Conservation (phyloP, 2,329 filamentous ascomycete species). For the Ophiostoma ulmi region DNA sequence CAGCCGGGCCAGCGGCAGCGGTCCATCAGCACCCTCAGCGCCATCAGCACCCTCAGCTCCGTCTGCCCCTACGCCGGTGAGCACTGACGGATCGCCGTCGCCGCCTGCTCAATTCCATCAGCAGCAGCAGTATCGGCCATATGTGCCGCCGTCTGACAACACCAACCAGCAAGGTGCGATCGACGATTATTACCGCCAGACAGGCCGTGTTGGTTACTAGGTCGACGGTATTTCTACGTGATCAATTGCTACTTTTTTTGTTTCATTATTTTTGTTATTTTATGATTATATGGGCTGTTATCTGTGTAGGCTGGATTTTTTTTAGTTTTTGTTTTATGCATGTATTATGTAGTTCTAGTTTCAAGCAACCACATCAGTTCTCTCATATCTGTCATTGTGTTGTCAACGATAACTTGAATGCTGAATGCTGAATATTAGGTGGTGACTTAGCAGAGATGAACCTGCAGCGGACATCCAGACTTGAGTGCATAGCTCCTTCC, state of each 20-base stretch:
- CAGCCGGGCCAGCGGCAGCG: conserved; percentile 32
- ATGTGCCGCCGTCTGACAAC: conserved; percentile 44
- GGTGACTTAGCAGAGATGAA: not conserved
- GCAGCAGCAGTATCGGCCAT: conserved; percentile 54
- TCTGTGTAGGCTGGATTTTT: not conserved
- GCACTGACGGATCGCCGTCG: conserved; percentile 21
- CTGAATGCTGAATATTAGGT: not conserved
- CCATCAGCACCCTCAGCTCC: not conserved
- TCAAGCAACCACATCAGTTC: not conserved
- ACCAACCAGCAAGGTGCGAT: conserved; percentile 33
- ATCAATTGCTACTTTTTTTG: not conserved
- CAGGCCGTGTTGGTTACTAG: conserved; percentile 27
- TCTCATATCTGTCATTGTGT: too few relatives aligned
- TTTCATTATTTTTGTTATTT: not conserved
- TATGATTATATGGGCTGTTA: not conserved
- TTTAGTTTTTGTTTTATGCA: not conserved
- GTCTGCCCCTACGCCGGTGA: conserved; percentile 17
- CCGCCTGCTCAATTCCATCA: conserved; percentile 40
- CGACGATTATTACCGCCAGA: conserved; percentile 53
- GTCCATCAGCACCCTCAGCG: not conserved
- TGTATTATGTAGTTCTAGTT: not conserved
- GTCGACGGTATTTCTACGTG: not conserved
- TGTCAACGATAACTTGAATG: not conserved
- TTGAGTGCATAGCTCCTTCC: not conserved
- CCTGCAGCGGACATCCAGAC: not conserved